phyloP scores from a whole-genome alignment of 768 basidiomycete genomes.

The Mrakia frigida region DNA sequence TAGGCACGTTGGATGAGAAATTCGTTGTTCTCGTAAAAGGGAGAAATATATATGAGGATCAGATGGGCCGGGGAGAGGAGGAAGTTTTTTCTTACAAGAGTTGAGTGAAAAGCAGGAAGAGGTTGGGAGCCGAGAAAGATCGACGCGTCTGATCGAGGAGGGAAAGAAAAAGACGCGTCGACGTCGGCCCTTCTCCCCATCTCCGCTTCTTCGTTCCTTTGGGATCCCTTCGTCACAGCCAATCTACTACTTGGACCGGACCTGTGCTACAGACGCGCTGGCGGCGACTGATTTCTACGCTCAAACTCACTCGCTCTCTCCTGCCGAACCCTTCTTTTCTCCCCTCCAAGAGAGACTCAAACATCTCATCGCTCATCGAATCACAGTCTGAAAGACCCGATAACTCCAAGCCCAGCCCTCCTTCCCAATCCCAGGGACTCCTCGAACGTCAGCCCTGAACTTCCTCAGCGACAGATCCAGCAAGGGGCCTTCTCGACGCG shows the following conservation, averaged over 20 bases:
- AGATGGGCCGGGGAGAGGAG: too few species aligned
- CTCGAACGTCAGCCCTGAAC: slow-evolving; percentile 7
- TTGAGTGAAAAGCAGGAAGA: background rate
- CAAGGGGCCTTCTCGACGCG: background rate
- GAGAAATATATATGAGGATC: too few species aligned
- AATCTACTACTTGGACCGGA: too few species aligned
- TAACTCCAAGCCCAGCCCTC: slow-evolving; percentile 5
- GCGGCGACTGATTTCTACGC: too few species aligned
- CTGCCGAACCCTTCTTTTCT: background rate
- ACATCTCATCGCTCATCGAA: background rate
- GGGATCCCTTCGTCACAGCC: too few species aligned
- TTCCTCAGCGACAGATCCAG: slow-evolving; percentile 8
- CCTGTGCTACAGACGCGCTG: too few species aligned
- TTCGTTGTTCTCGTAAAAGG: too few species aligned
- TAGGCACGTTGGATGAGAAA: background rate
- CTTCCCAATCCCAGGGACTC: background rate
- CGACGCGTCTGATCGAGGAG: slow-evolving; percentile 1
- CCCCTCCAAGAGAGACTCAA: background rate
- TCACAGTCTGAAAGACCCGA: background rate
- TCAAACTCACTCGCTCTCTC: background rate
- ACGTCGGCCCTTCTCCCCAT: background rate
- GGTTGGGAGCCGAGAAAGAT: background rate
- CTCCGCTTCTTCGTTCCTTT: background rate
- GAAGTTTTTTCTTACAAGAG: background rate
- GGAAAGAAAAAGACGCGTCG: background rate